These are phyloP conservation scores for Sphagnum magellanicum DNA, from an alignment of 228 moss, liverwort and hornwort genomes.

Conservation along the genomic window DNA sequence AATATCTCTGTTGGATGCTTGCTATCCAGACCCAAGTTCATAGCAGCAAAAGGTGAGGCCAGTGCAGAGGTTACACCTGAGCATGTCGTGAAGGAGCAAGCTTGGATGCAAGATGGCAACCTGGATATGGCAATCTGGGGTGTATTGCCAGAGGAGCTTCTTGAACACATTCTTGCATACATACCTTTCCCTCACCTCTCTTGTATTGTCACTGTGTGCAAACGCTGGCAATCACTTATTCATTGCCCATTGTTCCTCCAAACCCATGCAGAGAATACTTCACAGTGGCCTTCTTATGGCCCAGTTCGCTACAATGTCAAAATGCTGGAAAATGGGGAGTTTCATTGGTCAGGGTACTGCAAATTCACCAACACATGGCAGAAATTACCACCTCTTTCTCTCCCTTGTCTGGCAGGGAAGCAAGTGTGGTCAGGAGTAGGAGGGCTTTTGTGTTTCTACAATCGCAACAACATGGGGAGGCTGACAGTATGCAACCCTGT, in stretches of 20 bases:
- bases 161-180: constrained; percentile 23
- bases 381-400: constrained; percentile 20
- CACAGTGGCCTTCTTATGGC: constrained; percentile 26
- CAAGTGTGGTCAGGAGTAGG: constrained; percentile 19
- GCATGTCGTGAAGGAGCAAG: constrained; percentile 7
- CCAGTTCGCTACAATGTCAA: constrained; percentile 26
- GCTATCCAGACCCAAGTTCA: too few relatives aligned
- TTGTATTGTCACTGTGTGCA: constrained; percentile 27
- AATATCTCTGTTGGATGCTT: too few relatives aligned
- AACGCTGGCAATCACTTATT: constrained; percentile 19
- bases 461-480: constrained; percentile 14
- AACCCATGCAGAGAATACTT: neutral
- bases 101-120: constrained; percentile 33
- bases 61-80: neutral
- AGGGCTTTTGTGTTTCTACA: constrained; percentile 28
- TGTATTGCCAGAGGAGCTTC: constrained; percentile 23
- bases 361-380: constrained; percentile 34
- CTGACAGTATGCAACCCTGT: constrained; percentile 32
- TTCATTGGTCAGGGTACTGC: constrained; percentile 34
- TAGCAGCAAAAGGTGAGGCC: neutral
- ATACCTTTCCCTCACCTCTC: constrained; percentile 36
- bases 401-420: constrained; percentile 14
- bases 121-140: constrained; percentile 29
- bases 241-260: constrained; percentile 12
- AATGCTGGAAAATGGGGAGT: neutral